Evolutionary conservation across 495 filamentous ascomycete genomes (phyloP), one percentile per base, ranked within the genome.

Genomic region (Lophium mytilinum): DNA sequence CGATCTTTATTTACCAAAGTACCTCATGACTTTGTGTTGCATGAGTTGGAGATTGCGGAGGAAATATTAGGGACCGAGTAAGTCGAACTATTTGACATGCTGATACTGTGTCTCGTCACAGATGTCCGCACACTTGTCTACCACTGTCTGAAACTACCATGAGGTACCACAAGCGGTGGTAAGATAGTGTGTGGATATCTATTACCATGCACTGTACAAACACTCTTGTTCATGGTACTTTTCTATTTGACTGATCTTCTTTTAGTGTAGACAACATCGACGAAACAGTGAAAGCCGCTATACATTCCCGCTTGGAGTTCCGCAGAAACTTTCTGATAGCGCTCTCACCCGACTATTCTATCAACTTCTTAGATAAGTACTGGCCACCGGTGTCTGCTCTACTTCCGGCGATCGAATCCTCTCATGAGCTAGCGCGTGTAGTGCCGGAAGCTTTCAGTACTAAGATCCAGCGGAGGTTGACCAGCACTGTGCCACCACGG

Each of bases 401-500:
- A 34, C 33, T 68, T 17, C n/a, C 53, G 7, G 19, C 9, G 18
- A 72, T 93, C 57, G 70, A 76, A 49, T 71, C 78, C 39, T 81
- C 85, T 0, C 75, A 80, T 15, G 57, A 69, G 0, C 65, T 90
- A n/a, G 88, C 82, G 4, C 84, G 76, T 58, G 71, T 80, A 1
- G 83, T 93, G 2, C 76, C 82, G 11, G 82, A 84, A 37, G 81
- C 93, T 1, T 97, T 96, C 69, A 96, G 90, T 63, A 79, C 83
- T 35, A 96, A 94, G 69, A 79, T 97, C 10, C 93, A 98, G 66
- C 80, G 94, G 11, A 85, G 83, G 58, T 73, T 98, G 5, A 89
- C 93, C 8, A 96, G 89, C 64, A 96, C 88, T 4, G 88, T 95
- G 51, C 93, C 93, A 4, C 94, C 93, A 21, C 83, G 92, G 24